Conservation (phyloP, 345 rosid species). For the Acer negundo region DNA sequence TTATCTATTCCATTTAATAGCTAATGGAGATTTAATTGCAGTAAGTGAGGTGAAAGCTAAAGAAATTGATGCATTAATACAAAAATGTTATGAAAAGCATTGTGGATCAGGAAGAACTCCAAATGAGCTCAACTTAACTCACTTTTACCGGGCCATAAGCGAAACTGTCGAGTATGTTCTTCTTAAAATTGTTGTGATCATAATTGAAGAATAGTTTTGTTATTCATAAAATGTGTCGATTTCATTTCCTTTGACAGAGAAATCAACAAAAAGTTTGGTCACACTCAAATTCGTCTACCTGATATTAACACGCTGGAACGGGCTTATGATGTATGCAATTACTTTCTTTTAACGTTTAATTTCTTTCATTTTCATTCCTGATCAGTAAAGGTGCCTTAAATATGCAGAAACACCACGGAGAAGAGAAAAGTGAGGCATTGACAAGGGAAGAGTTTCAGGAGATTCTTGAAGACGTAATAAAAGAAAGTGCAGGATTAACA, state of each 20-base stretch:
- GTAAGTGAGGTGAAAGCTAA: conserved; percentile 46
- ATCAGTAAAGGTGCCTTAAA: too few species aligned
- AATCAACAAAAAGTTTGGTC: conserved; percentile 61
- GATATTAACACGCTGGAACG: conserved; percentile 27
- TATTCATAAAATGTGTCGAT: not conserved
- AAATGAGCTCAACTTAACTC: conserved; percentile 22
- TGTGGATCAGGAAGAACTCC: conserved; percentile 17
- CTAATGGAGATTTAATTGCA: conserved; percentile 9
- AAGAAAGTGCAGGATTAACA: conserved; percentile 50
- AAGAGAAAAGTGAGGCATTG: conserved; percentile 27
- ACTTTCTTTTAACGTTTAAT: not conserved
- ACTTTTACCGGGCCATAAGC: conserved; percentile 54
- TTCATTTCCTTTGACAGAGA: conserved; percentile 31
- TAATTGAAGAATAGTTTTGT: not conserved
- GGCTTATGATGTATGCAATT: conserved; percentile 44
- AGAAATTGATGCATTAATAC: conserved; percentile 42
- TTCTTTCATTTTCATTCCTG: too few species aligned
- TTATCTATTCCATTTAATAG: not conserved
- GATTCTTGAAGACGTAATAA: conserved; percentile 58
- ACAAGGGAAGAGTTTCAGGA: conserved; percentile 60
- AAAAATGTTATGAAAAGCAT: conserved; percentile 40
- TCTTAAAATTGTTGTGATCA: not conserved
- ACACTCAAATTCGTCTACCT: conserved; percentile 70
- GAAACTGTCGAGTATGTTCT: conserved; percentile 57
- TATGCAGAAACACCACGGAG: conserved; percentile 47